phyloP scores from a whole-genome alignment of 306 rosid species.

The Abrus pulchellus region DNA sequence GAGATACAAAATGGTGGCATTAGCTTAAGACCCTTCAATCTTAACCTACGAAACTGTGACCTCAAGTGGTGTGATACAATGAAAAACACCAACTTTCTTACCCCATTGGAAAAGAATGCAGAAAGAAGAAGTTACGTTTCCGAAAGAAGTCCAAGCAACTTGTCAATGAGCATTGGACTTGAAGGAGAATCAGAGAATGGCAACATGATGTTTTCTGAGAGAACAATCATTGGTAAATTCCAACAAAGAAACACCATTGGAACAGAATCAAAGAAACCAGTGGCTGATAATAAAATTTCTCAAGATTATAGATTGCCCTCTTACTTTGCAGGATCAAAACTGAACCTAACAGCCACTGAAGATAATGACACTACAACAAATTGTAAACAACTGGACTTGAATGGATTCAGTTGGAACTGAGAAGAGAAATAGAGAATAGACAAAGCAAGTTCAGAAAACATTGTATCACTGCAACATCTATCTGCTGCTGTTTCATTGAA shows the following conservation, averaged over 20 bases:
- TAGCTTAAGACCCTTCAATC: conserved; percentile 54
- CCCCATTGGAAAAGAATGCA: conserved; percentile 38
- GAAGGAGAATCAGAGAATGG: conserved; percentile 54
- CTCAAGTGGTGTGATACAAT: conserved; percentile 55
- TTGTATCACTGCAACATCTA: conserved; percentile 13
- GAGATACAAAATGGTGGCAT: conserved; percentile 59
- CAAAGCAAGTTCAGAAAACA: conserved; percentile 14
- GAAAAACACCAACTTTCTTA: conserved; percentile 49
- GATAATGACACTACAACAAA: conserved; percentile 57
- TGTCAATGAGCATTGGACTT: conserved; percentile 67
- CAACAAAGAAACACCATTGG: conserved; percentile 31
- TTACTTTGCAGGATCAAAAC: conserved; percentile 56
- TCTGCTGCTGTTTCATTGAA: conserved; percentile 35
- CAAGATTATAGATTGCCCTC: conserved; percentile 55
- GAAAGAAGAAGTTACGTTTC: conserved; percentile 50
- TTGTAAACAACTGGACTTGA: conserved; percentile 84
- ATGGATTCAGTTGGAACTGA: conserved; percentile 81
- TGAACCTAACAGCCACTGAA: conserved; percentile 68
- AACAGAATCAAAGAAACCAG: conserved; percentile 41
- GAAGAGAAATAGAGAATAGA: conserved; percentile 2
- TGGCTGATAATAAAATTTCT: conserved; percentile 49
- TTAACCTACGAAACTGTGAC: conserved; percentile 37
- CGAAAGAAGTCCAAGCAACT: conserved; percentile 58
- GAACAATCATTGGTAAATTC: conserved; percentile 46
- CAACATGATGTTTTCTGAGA: conserved; percentile 37